phyloP scores from a whole-genome alignment of 1,284 basidiomycete genomes.

The Bjerkandera adusta region DNA sequence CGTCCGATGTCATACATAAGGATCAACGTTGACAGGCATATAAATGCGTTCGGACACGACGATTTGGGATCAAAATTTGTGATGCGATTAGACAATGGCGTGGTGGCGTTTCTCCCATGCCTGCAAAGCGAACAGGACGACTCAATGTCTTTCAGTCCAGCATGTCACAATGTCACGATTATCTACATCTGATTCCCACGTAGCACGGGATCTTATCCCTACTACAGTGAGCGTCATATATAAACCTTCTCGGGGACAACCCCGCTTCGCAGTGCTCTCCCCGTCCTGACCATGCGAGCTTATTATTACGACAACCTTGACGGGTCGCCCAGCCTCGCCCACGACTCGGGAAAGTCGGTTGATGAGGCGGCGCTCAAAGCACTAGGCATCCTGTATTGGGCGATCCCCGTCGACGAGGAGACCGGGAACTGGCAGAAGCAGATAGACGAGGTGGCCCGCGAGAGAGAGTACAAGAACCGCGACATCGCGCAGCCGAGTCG shows the following conservation, averaged over 20 bases:
- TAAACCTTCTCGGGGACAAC: too few relatives aligned
- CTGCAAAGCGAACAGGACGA: too few relatives aligned
- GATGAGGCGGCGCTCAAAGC: slow-evolving; percentile 45
- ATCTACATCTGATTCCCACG: background rate
- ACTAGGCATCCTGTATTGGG: slow-evolving; percentile 63
- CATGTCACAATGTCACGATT: background rate
- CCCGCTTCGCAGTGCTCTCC: background rate
- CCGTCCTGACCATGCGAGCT: slow-evolving; percentile 56
- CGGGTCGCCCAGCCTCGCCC: slow-evolving; percentile 76
- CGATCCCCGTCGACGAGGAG: slow-evolving; percentile 53
- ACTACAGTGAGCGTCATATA: too few relatives aligned
- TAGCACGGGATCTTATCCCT: background rate
- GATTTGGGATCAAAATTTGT: too few relatives aligned
- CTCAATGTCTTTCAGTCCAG: background rate
- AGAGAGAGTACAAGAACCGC: slow-evolving; percentile 75
- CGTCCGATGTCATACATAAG: too few relatives aligned
- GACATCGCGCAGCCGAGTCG: slow-evolving; percentile 76
- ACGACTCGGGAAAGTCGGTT: slow-evolving; percentile 53
- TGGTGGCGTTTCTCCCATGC: too few relatives aligned
- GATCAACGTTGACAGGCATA: too few relatives aligned
- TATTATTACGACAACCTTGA: slow-evolving; percentile 80
- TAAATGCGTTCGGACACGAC: too few relatives aligned
- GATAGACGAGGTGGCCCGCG: slow-evolving; percentile 58
- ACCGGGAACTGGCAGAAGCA: slow-evolving; percentile 46
- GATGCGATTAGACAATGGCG: too few relatives aligned